Base-by-base conservation (phyloP, 345 rosid genomes). In the Salix caprea region DNA sequence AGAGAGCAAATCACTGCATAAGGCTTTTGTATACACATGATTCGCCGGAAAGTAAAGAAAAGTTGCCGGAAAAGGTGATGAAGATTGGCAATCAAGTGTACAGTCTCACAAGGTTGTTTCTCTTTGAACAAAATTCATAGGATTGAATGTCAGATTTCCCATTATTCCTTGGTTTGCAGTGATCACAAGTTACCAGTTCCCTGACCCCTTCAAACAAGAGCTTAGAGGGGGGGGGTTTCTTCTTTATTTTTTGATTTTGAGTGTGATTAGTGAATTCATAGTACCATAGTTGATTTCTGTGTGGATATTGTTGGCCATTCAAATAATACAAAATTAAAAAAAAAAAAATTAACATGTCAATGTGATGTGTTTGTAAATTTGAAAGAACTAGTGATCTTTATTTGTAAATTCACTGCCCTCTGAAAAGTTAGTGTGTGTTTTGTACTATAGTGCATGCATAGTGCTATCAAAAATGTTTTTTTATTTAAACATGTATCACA, bases 1-100 rank as follows among this genome's bases (percentile, higher is more conserved):
- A 81, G 52, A 65, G 71, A 83, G 52, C 75, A 80, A 65, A 70
- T 67, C 54, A 77, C 80, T 78, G 54, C 78, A 73, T 85, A 79
- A 88, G 78, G 75, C 60, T 71, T 67, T 18, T 58, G 50, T 56
- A 30, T 56, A 30, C 28, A 1, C 1, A 44, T 3, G 42, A 52
- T 54, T 30, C 26, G 23, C 18, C 37, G 39, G 77, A 36, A 74
- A 7, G 23, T 36, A 42, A 37, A 74, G 42, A 37, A 21, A 21
- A 24, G 12, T 64, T 3, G 40, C 6, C 21, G 23, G 24, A 46
- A 30, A 28, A 21, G 44, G 42, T 36, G 34, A 9, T 23, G 69
- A 76, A 56, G 84, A 74, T 42, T 39, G 72, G 50, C 39, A 46
- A 46, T 61, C 26, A 78, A 50, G n/a, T 78, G 85, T 81, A 81